Base-by-base conservation (phyloP, 345 rosid species). In the Sonneratia alba region DNA sequence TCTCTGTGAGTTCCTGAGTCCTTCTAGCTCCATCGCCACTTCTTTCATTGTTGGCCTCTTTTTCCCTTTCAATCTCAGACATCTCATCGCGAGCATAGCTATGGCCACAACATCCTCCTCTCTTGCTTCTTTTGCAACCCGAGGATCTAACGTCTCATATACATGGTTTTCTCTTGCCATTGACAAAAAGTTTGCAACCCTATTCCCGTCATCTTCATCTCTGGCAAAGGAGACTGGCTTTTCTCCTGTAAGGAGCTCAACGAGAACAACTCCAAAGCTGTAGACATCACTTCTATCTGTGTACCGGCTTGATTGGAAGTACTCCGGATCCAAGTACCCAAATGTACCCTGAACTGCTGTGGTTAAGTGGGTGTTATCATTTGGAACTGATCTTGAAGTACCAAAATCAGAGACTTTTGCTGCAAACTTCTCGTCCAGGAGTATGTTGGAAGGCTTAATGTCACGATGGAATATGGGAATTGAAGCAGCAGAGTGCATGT, bases 401-500 rank as follows among this genome's bases (percentile, higher is more conserved):
- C 78, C 71, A 49, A 78, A 78, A 13, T 55, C 71, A 3, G 63
- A 22, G 14, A 68, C 75, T 74, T 78, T 67, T 11, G 73, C 68
- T 0, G 47, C 68, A 37, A 47, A 75, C 66, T 49, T 78, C 1
- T 76, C 75, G 34, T 78, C 79, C 55, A 80, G 67, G 11, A 78
- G 80, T 27, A 79, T 80, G 70, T 80, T 83, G 32, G 77, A 66
- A 14, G 80, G 77, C 55, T 80, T 78, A 10, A 83, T 76, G 48
- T 78, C 86, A 0, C 79, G 76, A 38, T 80, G 86, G n/a, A 73
- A 65, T 45, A 78, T 78, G 21, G 85, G 82, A 7, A 67, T 37
- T 11, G 82, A 70, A 70, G 75, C 75, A 32, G 78, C 72, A 62
- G 76, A 79, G 47, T 83, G 86, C 72, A 79, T 73, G 69, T 49